Percentiles rank a stretch among this genome's conserved stretches.
Evolutionary conservation across 345 rosid species (phyloP).

Genomic region (Populus deltoides): DNA sequence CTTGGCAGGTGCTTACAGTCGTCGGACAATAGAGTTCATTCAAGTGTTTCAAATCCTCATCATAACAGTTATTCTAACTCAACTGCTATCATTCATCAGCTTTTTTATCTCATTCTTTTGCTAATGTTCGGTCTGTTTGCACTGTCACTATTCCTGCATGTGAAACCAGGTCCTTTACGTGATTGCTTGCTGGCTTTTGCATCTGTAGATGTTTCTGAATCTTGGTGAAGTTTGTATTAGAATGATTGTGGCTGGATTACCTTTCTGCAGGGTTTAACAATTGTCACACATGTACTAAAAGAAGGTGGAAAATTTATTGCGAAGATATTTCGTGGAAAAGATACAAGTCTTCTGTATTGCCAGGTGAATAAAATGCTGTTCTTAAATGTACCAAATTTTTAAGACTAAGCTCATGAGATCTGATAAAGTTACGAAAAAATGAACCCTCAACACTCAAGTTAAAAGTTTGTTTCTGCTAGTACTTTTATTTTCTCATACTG

Average conservation of each 20-base stretch:
- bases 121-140: neutral
- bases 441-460: neutral
- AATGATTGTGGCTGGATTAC: neutral
- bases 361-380: constrained; percentile 48
- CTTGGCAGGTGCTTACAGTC: neutral
- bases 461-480: neutral
- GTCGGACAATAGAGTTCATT: neutral
- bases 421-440: neutral
- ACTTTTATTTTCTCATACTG: neutral
- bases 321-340: constrained; percentile 97
- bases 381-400: neutral
- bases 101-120: neutral
- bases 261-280: constrained; percentile 71
- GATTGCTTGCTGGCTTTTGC: neutral
- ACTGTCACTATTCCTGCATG: neutral
- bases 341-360: constrained; percentile 90
- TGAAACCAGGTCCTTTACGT: neutral
- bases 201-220: neutral
- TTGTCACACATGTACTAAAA: constrained; percentile 81
- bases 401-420: neutral
- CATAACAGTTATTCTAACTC: neutral
- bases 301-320: constrained; percentile 92
- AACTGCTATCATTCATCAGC: neutral
- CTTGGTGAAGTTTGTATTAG: neutral
- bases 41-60: neutral